Evolutionary conservation across 2,329 filamentous ascomycete species (phyloP).

Genomic region (Cladosporium oxysporum): DNA sequence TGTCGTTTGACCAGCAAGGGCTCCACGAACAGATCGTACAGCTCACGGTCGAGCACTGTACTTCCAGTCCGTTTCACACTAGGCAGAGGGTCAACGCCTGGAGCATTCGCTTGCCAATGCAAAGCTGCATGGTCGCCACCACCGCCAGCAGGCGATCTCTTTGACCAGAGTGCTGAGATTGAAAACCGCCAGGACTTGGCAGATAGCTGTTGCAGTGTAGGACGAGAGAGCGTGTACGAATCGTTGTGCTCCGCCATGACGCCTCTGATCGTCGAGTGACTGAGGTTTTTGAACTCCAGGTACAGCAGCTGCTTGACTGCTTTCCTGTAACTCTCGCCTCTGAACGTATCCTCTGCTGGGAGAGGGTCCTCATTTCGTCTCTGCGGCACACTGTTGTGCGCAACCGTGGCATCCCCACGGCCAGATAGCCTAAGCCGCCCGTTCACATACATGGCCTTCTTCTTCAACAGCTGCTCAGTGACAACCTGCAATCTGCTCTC

Average conservation of each 20-base stretch:
- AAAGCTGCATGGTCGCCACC: conserved; percentile 63
- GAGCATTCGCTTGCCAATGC: conserved; percentile 55
- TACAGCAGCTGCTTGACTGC: conserved; percentile 69
- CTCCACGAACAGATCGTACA: conserved; percentile 47
- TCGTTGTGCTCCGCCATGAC: conserved; percentile 81
- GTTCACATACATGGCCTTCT: conserved; percentile 68
- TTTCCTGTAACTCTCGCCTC: conserved; percentile 65
- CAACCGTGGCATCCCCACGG: conserved; percentile 11
- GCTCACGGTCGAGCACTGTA: conserved; percentile 54
- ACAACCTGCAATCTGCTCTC: conserved; percentile 77
- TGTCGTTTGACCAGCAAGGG: conserved; percentile 44
- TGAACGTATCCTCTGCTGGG: conserved; percentile 65
- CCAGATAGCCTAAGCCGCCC: conserved; percentile 54
- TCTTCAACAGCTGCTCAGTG: conserved; percentile 74
- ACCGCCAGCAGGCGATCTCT: conserved; percentile 57
- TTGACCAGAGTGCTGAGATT: conserved; percentile 63
- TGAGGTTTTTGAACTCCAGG: conserved; percentile 74
- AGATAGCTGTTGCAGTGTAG: conserved; percentile 67
- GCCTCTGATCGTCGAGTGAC: conserved; percentile 71
- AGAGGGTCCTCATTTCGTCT: conserved; percentile 39
- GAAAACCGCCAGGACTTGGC: conserved; percentile 75
- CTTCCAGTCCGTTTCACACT: conserved; percentile 67
- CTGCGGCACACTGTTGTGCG: not conserved
- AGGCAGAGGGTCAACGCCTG: conserved; percentile 58
- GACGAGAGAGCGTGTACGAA: conserved; percentile 71